Evolutionary conservation across 2,329 filamentous ascomycete genomes (phyloP).

Genomic region (Sporothrix pallida): DNA sequence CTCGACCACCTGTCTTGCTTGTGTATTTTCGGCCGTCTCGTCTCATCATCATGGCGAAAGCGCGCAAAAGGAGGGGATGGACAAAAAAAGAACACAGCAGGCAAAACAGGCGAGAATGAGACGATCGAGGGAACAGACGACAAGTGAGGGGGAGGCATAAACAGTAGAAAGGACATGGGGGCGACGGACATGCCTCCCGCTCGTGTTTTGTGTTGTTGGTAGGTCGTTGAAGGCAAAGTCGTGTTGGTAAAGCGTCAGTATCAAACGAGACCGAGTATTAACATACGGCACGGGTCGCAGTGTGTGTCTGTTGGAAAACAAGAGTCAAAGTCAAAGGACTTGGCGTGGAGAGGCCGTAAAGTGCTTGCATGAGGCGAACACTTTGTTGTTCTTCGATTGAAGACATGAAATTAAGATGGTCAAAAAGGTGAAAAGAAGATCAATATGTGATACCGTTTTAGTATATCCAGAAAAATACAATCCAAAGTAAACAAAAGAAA

Average conservation of each 20-base stretch:
- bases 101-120: background rate
- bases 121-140: background rate
- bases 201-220: background rate
- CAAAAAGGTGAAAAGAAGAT: no score
- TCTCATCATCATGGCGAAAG: conserved; percentile 4
- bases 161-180: background rate
- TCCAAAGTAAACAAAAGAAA: background rate
- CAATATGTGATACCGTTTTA: background rate
- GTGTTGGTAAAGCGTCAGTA: background rate
- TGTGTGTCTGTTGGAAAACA: background rate
- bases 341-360: background rate
- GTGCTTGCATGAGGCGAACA: background rate
- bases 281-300: background rate
- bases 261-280: background rate
- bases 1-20: background rate
- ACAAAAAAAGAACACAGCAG: background rate
- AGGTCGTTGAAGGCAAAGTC: background rate
- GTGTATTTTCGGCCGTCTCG: background rate
- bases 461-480: background rate
- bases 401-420: background rate
- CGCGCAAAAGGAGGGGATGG: background rate
- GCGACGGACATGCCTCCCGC: background rate
- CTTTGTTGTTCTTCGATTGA: no score
- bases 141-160: background rate
- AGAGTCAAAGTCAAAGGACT: background rate